Evolutionary conservation across 441 rosid genomes (phyloP).

Genomic region (Arabidopsis hybrid): DNA sequence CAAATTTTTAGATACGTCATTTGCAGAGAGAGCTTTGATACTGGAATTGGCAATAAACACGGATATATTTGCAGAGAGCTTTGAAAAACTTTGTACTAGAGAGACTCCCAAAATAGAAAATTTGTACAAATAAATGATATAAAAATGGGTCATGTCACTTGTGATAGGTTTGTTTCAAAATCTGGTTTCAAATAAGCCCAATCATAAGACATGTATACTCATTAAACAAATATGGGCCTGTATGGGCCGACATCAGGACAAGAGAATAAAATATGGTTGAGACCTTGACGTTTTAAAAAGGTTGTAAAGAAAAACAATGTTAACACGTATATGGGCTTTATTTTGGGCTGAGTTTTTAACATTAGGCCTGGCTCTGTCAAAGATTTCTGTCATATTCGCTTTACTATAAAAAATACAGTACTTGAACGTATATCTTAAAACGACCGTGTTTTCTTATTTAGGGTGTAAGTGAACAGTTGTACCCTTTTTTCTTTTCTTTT

Average conservation of each 20-base stretch:
- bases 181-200: not conserved
- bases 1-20: not conserved
- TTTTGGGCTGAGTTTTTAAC: no score
- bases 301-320: no score
- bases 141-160: no score
- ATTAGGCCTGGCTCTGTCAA: no score
- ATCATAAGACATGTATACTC: not conserved
- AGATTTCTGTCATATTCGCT: no score
- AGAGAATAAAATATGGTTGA: not conserved
- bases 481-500: no score
- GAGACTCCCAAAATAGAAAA: not conserved
- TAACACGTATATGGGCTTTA: no score
- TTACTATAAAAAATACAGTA: no score
- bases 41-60: not conserved
- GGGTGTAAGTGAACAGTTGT: no score
- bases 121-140: not conserved
- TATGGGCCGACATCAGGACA: not conserved
- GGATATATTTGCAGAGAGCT: not conserved
- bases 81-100: not conserved
- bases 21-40: not conserved
- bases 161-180: not conserved
- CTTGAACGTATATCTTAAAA: no score
- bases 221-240: not conserved
- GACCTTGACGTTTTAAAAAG: no score
- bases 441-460: no score